These are phyloP conservation scores for Nicotiana tabacum DNA, from an alignment of 257 asterid species.

Conservation along the genomic window DNA sequence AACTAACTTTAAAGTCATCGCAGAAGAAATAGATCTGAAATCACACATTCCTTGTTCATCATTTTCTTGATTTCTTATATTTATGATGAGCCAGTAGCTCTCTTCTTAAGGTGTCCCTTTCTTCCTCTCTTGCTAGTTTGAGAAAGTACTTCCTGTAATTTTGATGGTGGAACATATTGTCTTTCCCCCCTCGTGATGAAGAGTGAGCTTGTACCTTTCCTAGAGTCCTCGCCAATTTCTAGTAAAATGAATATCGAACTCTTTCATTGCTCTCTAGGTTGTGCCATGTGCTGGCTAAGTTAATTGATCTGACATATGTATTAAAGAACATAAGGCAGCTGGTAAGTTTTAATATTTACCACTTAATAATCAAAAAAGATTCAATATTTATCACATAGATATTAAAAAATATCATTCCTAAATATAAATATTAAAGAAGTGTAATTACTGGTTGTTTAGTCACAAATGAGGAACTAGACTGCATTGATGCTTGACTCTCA, in stretches of 20 bases:
- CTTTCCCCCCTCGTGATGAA: background rate
- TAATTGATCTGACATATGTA: background rate
- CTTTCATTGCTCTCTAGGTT: background rate
- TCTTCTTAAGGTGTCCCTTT: background rate
- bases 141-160: background rate
- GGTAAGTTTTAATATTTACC: background rate
- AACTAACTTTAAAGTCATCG: background rate
- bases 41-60: background rate
- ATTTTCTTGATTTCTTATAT: background rate
- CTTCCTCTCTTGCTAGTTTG: background rate
- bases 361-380: no score
- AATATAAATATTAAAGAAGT: background rate
- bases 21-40: background rate
- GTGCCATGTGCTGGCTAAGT: background rate
- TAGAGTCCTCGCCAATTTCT: background rate
- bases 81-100: background rate
- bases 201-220: background rate
- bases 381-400: background rate
- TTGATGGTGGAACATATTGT: background rate
- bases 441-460: background rate
- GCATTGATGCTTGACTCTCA: background rate
- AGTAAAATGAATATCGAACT: background rate
- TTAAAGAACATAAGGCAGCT: background rate
- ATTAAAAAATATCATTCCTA: background rate
- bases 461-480: background rate